Conservation (phyloP, 1,284 basidiomycete species). For the Cryptococcus sp. region DNA sequence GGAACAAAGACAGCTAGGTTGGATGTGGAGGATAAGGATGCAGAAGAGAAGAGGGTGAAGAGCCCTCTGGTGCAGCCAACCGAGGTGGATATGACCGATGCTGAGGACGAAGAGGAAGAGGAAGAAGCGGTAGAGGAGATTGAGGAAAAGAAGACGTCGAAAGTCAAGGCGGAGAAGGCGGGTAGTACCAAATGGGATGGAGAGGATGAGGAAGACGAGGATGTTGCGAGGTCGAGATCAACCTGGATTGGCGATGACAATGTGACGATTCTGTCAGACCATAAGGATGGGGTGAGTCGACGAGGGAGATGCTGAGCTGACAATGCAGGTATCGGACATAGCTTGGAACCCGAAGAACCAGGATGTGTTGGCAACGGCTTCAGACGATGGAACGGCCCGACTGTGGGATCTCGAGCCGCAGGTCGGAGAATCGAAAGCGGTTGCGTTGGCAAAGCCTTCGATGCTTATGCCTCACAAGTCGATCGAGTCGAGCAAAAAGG, state of each 20-base stretch:
- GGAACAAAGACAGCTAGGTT: not conserved
- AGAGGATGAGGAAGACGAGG: conserved; percentile 4
- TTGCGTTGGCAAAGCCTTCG: conserved; percentile 11
- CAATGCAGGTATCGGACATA: conserved; percentile 29
- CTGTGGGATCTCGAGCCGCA: conserved; percentile 35
- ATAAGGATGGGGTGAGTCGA: conserved; percentile 30
- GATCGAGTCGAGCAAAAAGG: conserved; percentile 37
- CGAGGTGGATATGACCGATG: not conserved
- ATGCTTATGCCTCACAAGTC: conserved; percentile 30
- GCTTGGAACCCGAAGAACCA: conserved; percentile 41
- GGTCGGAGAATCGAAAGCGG: not conserved
- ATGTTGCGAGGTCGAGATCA: not conserved
- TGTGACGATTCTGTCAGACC: conserved; percentile 24
- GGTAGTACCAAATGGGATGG: conserved; percentile 7
- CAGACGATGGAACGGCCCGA: conserved; percentile 31
- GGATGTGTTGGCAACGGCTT: conserved; percentile 32
- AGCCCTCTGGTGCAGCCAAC: not conserved
- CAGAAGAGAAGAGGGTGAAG: conserved; percentile 2
- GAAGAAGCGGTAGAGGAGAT: conserved; percentile 2
- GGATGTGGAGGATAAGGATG: not conserved
- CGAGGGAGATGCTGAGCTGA: not conserved
- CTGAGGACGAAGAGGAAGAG: not conserved
- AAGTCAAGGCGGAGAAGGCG: not conserved
- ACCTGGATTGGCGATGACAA: conserved; percentile 10
- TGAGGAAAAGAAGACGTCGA: conserved; percentile 10